Conservation (phyloP, 345 rosid species). For the Syzygium grande region DNA sequence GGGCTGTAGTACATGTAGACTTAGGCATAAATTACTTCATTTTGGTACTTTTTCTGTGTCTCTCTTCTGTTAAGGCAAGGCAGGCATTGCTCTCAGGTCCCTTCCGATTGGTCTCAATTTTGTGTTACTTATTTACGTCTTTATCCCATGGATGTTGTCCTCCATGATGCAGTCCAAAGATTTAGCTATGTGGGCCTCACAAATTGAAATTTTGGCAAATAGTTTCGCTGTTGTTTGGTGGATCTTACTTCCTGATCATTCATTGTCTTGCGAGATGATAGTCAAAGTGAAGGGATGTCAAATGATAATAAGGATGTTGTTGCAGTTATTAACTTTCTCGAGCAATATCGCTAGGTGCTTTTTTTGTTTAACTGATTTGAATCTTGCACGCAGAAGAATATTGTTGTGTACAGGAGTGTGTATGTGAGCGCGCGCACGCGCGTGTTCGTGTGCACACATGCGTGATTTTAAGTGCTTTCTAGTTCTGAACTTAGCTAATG, state of each 20-base stretch:
- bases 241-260: neutral
- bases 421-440: neutral
- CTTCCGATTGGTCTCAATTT: neutral
- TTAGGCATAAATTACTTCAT: neutral
- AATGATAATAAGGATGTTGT: neutral
- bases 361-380: neutral
- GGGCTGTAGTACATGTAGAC: neutral
- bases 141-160: neutral
- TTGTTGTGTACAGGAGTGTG: neutral
- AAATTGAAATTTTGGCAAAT: neutral
- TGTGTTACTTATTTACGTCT: neutral
- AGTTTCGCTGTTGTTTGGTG: neutral
- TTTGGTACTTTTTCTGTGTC: neutral
- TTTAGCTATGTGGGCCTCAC: neutral
- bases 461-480: neutral
- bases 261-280: neutral
- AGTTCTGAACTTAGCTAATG: neutral
- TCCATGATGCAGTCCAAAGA: neutral
- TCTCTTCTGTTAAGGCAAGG: neutral
- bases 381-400: neutral
- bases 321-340: neutral
- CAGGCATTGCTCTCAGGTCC: neutral
- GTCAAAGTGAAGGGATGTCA: neutral
- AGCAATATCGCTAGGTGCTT: neutral
- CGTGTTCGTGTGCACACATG: no score